Conservation (phyloP, 1,284 basidiomycete species). For the Cutaneotrichosporon cutaneum region DNA sequence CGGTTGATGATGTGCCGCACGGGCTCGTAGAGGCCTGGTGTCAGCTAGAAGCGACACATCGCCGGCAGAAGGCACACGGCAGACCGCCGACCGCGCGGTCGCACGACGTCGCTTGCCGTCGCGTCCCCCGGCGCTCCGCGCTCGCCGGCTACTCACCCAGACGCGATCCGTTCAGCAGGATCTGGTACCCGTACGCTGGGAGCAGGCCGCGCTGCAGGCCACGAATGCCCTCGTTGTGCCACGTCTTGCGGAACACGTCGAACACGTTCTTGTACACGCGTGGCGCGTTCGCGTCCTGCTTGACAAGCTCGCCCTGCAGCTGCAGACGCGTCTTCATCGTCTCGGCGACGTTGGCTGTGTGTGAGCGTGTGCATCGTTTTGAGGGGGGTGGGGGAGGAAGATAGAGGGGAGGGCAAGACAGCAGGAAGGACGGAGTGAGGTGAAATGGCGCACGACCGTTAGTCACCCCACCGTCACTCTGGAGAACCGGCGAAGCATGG, state of each 20-base stretch:
- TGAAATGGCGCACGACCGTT: no score
- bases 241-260: constrained; percentile 87
- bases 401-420: no score
- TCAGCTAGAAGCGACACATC: no score
- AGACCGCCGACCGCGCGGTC: no score
- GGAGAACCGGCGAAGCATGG: no score
- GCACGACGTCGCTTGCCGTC: no score
- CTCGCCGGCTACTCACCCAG: constrained; percentile 65
- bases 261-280: constrained; percentile 85
- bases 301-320: constrained; percentile 87
- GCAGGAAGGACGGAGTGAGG: no score
- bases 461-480: no score
- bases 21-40: constrained; percentile 88
- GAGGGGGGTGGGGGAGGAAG: background rate
- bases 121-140: background rate
- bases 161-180: constrained; percentile 90
- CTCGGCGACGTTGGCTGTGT: constrained; percentile 62
- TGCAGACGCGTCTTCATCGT: constrained; percentile 93
- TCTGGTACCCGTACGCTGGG: constrained; percentile 93
- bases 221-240: constrained; percentile 81
- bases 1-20: constrained; percentile 72
- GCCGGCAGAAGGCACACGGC: no score
- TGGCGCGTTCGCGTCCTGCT: constrained; percentile 60
- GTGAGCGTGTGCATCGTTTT: constrained; percentile 2
- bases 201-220: constrained; percentile 88